A percentile compares a stretch with the other conserved stretches of the same genome.
These are phyloP conservation scores for Rhynchospora pubera DNA, from an alignment of 176 grass and related monocot species.

Conservation along the genomic window DNA sequence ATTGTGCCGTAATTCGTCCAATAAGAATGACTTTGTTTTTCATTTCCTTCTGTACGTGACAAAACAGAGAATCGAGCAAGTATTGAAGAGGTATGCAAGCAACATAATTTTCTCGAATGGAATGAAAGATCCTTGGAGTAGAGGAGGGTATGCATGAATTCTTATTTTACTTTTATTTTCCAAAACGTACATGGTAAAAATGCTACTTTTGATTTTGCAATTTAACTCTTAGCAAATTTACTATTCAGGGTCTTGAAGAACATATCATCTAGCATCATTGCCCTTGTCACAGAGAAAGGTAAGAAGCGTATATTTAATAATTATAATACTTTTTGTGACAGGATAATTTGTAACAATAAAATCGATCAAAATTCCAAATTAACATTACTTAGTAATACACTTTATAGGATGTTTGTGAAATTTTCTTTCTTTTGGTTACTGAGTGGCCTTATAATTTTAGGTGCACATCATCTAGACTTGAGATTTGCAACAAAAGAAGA, in stretches of 20 bases:
- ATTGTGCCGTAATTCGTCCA: neutral
- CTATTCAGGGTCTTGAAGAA: conserved; percentile 75
- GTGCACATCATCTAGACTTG: conserved; percentile 84
- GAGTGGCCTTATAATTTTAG: conserved; percentile 25
- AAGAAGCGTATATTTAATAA: neutral
- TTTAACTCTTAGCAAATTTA: neutral
- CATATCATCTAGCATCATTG: conserved; percentile 80
- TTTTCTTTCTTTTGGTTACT: neutral
- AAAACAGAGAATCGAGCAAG: conserved; percentile 68
- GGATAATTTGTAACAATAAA: neutral
- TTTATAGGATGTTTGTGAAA: neutral
- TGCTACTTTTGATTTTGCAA: neutral
- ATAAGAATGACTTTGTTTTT: neutral
- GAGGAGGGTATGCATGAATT: conserved; percentile 51
- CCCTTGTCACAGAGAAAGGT: conserved; percentile 85
- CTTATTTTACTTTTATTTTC: conserved; percentile 8
- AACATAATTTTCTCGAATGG: conserved; percentile 97
- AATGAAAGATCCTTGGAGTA: conserved; percentile 94
- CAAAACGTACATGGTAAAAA: neutral
- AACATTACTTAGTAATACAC: neutral
- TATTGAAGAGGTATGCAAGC: conserved; percentile 79
- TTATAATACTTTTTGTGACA: neutral
- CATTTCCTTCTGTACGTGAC: neutral
- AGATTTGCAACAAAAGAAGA: conserved; percentile 65
- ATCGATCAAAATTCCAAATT: neutral